Base-by-base conservation (phyloP, 305 asterid species). In the Solanum hybrid region DNA sequence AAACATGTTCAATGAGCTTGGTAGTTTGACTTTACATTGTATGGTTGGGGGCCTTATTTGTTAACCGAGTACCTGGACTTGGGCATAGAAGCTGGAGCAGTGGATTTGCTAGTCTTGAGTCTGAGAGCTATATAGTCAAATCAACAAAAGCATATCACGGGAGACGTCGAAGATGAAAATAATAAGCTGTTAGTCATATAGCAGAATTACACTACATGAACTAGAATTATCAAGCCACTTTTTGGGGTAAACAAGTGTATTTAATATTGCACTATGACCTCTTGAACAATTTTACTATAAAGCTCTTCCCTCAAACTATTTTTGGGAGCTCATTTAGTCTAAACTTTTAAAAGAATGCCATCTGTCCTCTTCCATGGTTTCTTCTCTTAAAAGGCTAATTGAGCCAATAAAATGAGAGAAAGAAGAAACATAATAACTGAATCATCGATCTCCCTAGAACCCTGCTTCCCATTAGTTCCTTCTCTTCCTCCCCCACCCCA, bases 21-120 rank as follows among this genome's bases (percentile, higher is more conserved):
- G 76, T 38, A 24, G 38, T 84, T 45, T 31, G 88, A 84, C 76
- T 84, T 84, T 29, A 84, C 75, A 51, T 11, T 84, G 29, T 84
- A 31, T 20, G 76, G 37, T 51, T 31, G 38, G 39, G 88, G 41
- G 88, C 29, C 75, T 84, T 84, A 51, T 29, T 84, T 84, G 76
- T 51, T 84, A 51, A 27, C 75, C 13, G 29, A 84, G 75, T 84
- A 84, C 88, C 88, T 84, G 88, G 88, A 84, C 88, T 84, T 51
- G 88, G 88, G 75, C 39, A 31, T 20, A 84, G 88, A 29, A 84
- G 88, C 88, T 51, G 88, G 37, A 84, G 88, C 39, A 84, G 76
- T 29, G 88, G 88, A 84, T 84, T 84, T 84, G 88, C 88, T 51
- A 51, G 88, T 57, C 88, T 84, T 84, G 88, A 84, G 76, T 51